Evolutionary conservation across 1,139 yeast genomes (phyloP).

Genomic region (Geotrichum macrosporum): DNA sequence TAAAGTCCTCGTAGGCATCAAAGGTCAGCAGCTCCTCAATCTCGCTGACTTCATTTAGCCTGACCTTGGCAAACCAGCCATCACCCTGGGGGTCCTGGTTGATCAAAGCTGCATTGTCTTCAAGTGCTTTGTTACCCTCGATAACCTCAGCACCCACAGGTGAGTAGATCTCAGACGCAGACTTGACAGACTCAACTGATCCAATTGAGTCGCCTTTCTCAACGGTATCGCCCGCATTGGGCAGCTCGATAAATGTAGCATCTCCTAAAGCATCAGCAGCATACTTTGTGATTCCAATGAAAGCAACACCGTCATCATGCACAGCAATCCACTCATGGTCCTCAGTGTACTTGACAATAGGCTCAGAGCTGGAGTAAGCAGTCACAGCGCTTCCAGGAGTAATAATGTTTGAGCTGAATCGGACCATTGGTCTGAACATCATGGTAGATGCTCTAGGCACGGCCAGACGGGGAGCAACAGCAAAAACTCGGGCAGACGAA

Average conservation of each 20-base stretch:
- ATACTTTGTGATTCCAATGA: slow-evolving; percentile 87
- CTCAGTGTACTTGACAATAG: slow-evolving; percentile 60
- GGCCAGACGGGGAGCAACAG: neutral
- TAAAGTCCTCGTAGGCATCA: slow-evolving; percentile 61
- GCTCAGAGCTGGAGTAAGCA: slow-evolving; percentile 43
- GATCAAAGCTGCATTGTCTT: slow-evolving; percentile 68
- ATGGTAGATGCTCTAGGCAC: neutral
- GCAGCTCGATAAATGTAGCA: slow-evolving; percentile 89
- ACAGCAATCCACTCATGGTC: slow-evolving; percentile 97
- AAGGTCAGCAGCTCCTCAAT: slow-evolving; percentile 47
- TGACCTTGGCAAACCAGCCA: slow-evolving; percentile 86
- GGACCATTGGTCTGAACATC: slow-evolving; percentile 5
- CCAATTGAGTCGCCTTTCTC: slow-evolving; percentile 81
- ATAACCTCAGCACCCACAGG: slow-evolving; percentile 78
- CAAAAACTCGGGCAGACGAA: slow-evolving; percentile 12
- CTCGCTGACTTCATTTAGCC: slow-evolving; percentile 45
- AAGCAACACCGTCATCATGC: slow-evolving; percentile 74
- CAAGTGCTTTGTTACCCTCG: slow-evolving; percentile 65
- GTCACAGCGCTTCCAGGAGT: slow-evolving; percentile 51
- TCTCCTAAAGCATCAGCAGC: slow-evolving; percentile 99
- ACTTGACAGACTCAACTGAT: slow-evolving; percentile 90
- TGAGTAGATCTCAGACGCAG: slow-evolving; percentile 87
- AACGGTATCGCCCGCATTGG: slow-evolving; percentile 64
- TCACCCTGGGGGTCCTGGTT: slow-evolving; percentile 88
- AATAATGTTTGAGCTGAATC: slow-evolving; percentile 42